These are phyloP conservation scores for Tetradesmus lagerheimii DNA, from an alignment of 139 green algal species.

Conservation along the genomic window DNA sequence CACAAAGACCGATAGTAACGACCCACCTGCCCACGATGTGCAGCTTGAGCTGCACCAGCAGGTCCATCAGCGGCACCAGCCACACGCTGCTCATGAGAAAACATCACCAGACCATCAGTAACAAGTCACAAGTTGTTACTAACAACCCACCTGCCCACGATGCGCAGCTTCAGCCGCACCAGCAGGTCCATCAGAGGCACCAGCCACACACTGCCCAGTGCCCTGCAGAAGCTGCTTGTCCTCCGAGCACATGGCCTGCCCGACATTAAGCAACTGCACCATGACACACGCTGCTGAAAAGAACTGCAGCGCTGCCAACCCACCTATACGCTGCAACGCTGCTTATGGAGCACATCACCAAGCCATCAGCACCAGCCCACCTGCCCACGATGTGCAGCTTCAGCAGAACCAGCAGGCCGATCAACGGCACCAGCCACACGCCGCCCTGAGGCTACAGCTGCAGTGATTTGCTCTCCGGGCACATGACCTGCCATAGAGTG, in stretches of 20 bases:
- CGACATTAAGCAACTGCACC: background rate
- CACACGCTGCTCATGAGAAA: slow-evolving; percentile 39
- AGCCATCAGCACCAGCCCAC: background rate
- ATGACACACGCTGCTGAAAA: background rate
- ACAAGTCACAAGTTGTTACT: background rate
- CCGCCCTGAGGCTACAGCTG: no score
- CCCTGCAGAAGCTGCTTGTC: background rate
- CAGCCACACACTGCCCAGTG: slow-evolving; percentile 56
- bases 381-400: slow-evolving; percentile 83
- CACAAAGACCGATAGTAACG: background rate
- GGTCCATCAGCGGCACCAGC: slow-evolving; percentile 72
- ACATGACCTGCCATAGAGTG: background rate
- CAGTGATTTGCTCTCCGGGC: no score
- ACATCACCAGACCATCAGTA: background rate
- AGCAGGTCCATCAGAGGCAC: slow-evolving; percentile 79
- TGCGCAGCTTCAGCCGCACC: slow-evolving; percentile 84
- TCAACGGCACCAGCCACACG: slow-evolving; percentile 73
- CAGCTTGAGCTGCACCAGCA: slow-evolving; percentile 81
- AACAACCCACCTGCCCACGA: slow-evolving; percentile 64
- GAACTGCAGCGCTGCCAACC: background rate
- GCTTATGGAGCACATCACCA: background rate
- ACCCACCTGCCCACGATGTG: slow-evolving; percentile 72
- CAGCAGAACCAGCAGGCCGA: slow-evolving; percentile 75
- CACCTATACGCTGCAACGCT: background rate
- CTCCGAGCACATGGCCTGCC: background rate